Evolutionary conservation across 352 stramenopile genomes (phyloP).

Genomic region (Bremia lactucae): DNA sequence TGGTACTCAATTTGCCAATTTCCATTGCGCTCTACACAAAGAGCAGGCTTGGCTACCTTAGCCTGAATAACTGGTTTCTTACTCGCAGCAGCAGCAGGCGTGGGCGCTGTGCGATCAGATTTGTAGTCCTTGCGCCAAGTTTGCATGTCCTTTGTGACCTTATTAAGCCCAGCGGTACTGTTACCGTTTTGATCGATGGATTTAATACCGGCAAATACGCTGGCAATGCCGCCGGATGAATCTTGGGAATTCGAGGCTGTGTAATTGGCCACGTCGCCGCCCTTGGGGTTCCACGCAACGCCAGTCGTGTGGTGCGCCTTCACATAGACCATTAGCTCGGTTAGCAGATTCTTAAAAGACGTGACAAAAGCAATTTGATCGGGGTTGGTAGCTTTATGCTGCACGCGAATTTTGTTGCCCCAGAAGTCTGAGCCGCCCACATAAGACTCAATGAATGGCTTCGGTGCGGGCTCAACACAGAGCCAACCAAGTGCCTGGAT

Average conservation of each 20-base stretch:
- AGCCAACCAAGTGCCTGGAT: slow-evolving; percentile 79
- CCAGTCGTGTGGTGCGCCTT: slow-evolving; percentile 92
- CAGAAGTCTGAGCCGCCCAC: slow-evolving; percentile 93
- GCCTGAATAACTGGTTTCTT: slow-evolving; percentile 25
- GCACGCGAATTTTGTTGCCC: slow-evolving; percentile 96
- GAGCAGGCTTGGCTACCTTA: slow-evolving; percentile 36
- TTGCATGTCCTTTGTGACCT: slow-evolving; percentile 95
- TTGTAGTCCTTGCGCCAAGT: slow-evolving; percentile 94
- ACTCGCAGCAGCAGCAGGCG: slow-evolving; percentile 9
- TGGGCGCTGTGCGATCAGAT: slow-evolving; percentile 31
- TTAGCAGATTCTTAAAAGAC: slow-evolving; percentile 87
- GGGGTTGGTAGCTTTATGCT: slow-evolving; percentile 89
- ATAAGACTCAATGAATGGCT: slow-evolving; percentile 92
- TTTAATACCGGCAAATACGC: slow-evolving; percentile 84
- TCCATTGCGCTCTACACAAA: slow-evolving; percentile 85
- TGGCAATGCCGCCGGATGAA: slow-evolving; percentile 56
- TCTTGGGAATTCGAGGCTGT: too few species aligned
- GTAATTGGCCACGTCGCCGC: slow-evolving; percentile 45
- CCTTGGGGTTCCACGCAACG: slow-evolving; percentile 89
- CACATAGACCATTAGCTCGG: slow-evolving; percentile 89
- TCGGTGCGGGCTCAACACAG: slow-evolving; percentile 76
- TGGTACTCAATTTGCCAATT: slow-evolving; percentile 98
- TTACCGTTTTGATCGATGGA: slow-evolving; percentile 85
- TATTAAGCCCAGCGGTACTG: slow-evolving; percentile 89
- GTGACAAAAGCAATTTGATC: slow-evolving; percentile 91